Evolutionary conservation across 331 rosid species (phyloP), one percentile per base, ranked within the genome.

Genomic region (Malus hybrid): DNA sequence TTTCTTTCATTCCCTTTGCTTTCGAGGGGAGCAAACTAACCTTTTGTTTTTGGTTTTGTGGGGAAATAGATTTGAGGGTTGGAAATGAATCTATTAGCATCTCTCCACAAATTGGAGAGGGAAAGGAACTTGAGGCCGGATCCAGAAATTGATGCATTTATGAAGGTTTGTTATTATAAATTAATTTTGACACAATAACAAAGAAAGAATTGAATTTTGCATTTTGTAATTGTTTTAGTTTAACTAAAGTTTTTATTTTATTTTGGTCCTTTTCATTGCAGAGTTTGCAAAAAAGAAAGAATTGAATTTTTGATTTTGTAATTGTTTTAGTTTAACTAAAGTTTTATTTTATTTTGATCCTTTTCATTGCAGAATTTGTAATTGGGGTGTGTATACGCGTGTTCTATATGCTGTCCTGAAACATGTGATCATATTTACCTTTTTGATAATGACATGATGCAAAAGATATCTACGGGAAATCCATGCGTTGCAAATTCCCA

Each of bases 371-470:
- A 94, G 99, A 85, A 89, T 81, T 79, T 82, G 57, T 95, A 92
- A 73, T 70, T 88, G 84, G 92, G 99, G 61, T 94, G 99, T 80
- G 82, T 88, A 83, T 94, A 97, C 82, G 72, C 88, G 58, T 75
- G 76, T 82, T 80, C 82, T 67, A 70, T 84, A 13, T 94, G 99
- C 82, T 57, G 88, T 83, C 94, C 99, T 66, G 92, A 90, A 82
- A 84, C 91, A 28, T 94, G 99, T 77, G 96, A 87, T 84, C 99
- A 94, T 48, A 96, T 90, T 22, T 91, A 94, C 87, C 95, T 94
- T 66, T 94, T 94, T 77, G 89, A 88, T 76, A 87, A 77, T 76
- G 99, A 94, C 85, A 87, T 75, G 97, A 94, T 79, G 96, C 99
- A 72, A 91, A 80, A 74, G 99, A 94, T 83, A 86, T 90, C 78